Percentiles rank a stretch among this genome's conserved stretches.
Evolutionary conservation across 768 basidiomycete species (phyloP).

Genomic region (Boletellus sp.): DNA sequence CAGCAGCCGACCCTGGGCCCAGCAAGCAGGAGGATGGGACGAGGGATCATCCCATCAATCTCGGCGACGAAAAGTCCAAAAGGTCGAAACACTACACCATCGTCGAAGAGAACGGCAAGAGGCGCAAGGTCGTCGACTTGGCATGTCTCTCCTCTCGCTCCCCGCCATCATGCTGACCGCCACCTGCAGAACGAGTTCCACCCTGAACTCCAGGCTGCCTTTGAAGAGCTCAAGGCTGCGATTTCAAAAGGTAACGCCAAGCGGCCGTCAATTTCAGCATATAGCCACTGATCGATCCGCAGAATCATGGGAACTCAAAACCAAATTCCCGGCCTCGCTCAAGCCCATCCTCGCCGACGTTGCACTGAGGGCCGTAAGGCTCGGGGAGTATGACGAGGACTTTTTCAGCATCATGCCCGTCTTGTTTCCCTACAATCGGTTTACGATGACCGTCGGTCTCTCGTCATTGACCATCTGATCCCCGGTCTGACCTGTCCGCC

Average conservation of each 20-base stretch:
- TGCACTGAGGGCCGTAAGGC: conserved; percentile 71
- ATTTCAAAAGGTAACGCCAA: conserved; percentile 51
- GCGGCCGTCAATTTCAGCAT: neutral
- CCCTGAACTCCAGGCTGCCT: conserved; percentile 57
- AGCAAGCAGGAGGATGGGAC: conserved; percentile 39
- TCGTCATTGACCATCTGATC: neutral
- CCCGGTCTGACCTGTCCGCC: conserved; percentile 11
- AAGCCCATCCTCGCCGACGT: conserved; percentile 70
- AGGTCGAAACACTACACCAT: conserved; percentile 56
- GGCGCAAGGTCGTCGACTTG: conserved; percentile 66
- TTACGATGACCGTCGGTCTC: conserved; percentile 76
- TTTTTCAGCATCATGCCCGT: conserved; percentile 88
- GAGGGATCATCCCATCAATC: conserved; percentile 48
- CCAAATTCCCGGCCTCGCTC: conserved; percentile 82
- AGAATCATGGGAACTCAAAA: conserved; percentile 80
- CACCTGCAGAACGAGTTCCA: conserved; percentile 59
- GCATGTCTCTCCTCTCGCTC: conserved; percentile 33
- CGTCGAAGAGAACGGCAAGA: conserved; percentile 58
- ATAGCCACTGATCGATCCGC: neutral
- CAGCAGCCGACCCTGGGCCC: conserved; percentile 20
- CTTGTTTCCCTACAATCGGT: conserved; percentile 92
- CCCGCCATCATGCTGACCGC: neutral
- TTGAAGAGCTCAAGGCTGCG: conserved; percentile 58
- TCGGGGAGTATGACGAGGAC: conserved; percentile 89
- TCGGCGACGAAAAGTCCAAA: conserved; percentile 39